A percentile compares a stretch with the other conserved stretches of the same genome.
phyloP scores from a whole-genome alignment of 2,329 filamentous ascomycete genomes.

The Penicillium vulpinum region DNA sequence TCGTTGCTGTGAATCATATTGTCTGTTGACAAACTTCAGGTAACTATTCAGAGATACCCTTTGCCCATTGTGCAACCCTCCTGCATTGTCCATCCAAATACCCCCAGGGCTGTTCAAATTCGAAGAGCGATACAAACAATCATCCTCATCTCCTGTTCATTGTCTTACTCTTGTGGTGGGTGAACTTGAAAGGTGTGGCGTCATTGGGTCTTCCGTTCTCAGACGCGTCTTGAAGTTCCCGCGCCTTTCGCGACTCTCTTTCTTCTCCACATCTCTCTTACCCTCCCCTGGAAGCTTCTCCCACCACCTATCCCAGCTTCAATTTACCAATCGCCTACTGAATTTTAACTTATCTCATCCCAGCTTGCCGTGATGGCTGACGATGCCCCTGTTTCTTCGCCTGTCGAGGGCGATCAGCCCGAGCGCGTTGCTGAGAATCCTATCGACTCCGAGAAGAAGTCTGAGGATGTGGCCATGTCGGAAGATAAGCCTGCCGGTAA shows the following conservation, averaged over 20 bases:
- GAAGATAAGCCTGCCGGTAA: conserved; percentile 24
- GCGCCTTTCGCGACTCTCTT: conserved; percentile 30
- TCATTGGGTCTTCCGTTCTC: conserved; percentile 24
- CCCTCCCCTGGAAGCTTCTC: conserved; percentile 25
- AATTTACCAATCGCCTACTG: conserved; percentile 13
- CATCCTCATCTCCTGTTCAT: neutral
- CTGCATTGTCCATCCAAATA: neutral
- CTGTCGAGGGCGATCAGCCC: conserved; percentile 35
- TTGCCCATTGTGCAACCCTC: neutral
- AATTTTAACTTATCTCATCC: conserved; percentile 16
- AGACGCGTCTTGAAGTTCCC: conserved; percentile 29
- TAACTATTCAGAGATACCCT: neutral
- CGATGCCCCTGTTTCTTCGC: conserved; percentile 35
- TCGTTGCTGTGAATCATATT: too few species aligned
- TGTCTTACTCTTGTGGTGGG: neutral
- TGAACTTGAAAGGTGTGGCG: conserved; percentile 19
- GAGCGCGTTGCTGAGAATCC: conserved; percentile 32
- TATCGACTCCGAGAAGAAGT: conserved; percentile 29
- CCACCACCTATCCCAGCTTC: conserved; percentile 12
- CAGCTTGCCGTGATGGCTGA: conserved; percentile 40
- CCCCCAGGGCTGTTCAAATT: neutral
- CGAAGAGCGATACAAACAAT: neutral
- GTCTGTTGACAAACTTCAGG: neutral
- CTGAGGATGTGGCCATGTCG: conserved; percentile 22
- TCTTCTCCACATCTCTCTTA: conserved; percentile 29